phyloP scores from a whole-genome alignment of 2,329 filamentous ascomycete species.

The Setomelanomma holmii region DNA sequence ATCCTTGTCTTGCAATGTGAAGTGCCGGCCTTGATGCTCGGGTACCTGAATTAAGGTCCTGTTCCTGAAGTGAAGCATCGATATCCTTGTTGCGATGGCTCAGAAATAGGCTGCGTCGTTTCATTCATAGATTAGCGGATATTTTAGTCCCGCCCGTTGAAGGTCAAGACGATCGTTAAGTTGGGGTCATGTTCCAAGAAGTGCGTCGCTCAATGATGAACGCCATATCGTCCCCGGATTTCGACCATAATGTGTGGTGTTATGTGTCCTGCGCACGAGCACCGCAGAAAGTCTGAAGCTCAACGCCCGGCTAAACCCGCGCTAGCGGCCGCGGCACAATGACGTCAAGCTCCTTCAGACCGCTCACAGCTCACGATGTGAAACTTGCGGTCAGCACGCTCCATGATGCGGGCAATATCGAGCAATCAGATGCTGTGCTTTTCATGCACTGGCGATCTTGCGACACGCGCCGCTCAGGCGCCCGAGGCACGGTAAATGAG shows the following conservation, averaged over 20 bases:
- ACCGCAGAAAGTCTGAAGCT: neutral
- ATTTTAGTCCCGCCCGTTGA: no score
- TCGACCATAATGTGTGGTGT: neutral
- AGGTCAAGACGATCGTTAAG: no score
- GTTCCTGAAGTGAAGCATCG: neutral
- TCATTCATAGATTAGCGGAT: no score
- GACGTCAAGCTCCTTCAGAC: neutral
- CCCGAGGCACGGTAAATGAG: constrained; percentile 9
- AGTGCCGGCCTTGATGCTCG: neutral
- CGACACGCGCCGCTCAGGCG: constrained; percentile 7
- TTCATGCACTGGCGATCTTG: constrained; percentile 22
- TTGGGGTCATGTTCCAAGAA: no score
- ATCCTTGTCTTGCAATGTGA: neutral
- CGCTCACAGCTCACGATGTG: constrained; percentile 10
- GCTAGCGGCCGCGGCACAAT: constrained; percentile 1
- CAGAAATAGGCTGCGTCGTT: no score
- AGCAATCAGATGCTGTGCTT: constrained; percentile 23
- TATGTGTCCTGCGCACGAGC: neutral
- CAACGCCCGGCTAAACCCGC: neutral
- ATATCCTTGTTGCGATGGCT: neutral
- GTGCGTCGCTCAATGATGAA: no score
- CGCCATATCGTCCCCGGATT: no score
- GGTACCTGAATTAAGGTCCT: neutral
- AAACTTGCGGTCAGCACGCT: constrained; percentile 23
- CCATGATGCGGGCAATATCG: constrained; percentile 18